phyloP scores from a whole-genome alignment of 768 basidiomycete species.

The Cubamyces sp. region DNA sequence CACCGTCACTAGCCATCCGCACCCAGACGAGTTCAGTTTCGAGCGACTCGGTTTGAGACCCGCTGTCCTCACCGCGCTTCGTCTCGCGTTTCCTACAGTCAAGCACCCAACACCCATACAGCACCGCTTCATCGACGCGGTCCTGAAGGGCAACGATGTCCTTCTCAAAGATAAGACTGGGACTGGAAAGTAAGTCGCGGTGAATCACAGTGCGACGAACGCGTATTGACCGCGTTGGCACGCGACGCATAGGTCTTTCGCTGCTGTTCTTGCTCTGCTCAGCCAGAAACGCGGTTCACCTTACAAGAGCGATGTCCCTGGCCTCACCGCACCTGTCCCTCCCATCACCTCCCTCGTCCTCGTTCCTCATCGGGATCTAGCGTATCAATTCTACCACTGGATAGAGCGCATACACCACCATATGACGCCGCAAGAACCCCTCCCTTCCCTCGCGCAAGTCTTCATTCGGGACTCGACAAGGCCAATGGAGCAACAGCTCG shows the following conservation, averaged over 20 bases:
- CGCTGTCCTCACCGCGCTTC: conserved; percentile 52
- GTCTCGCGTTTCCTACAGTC: conserved; percentile 64
- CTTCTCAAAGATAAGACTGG: conserved; percentile 75
- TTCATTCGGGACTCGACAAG: conserved; percentile 57
- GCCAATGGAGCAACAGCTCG: conserved; percentile 46
- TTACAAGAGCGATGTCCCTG: conserved; percentile 21
- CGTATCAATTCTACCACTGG: conserved; percentile 69
- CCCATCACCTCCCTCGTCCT: conserved; percentile 55
- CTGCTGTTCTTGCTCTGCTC: conserved; percentile 65
- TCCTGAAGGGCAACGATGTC: conserved; percentile 60
- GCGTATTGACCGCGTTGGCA: neutral
- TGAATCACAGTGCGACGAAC: neutral
- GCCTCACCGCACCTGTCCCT: neutral
- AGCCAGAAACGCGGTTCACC: conserved; percentile 40
- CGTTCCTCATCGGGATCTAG: conserved; percentile 76
- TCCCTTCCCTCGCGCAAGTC: conserved; percentile 58
- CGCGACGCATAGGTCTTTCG: conserved; percentile 63
- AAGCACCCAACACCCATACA: conserved; percentile 62
- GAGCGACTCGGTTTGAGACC: conserved; percentile 57
- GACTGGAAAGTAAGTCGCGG: conserved; percentile 68
- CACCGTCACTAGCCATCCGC: conserved; percentile 12
- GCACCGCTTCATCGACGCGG: conserved; percentile 61
- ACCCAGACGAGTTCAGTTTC: conserved; percentile 39
- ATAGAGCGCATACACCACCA: conserved; percentile 50
- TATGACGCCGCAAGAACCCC: conserved; percentile 30